These are phyloP conservation scores for Cryphonectria radicalis DNA, from an alignment of 2,329 filamentous ascomycete species.

Conservation along the genomic window DNA sequence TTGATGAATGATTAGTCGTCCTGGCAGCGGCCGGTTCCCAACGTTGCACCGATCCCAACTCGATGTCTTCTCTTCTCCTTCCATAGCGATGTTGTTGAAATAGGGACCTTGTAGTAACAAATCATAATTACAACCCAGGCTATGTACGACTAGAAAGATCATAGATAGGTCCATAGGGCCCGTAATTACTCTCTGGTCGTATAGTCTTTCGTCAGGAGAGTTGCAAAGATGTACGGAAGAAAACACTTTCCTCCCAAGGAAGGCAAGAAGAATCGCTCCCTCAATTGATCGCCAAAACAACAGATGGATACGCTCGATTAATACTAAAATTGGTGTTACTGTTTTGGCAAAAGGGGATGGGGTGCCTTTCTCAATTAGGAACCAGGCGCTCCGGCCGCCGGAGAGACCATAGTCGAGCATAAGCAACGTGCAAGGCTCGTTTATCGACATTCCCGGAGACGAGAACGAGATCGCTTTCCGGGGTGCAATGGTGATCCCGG, in stretches of 20 bases:
- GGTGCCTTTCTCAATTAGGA: not conserved
- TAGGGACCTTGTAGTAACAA: not conserved
- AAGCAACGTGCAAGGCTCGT: not conserved
- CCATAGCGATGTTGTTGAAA: not conserved
- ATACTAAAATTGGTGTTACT: not conserved
- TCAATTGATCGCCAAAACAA: not conserved
- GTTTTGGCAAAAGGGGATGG: not conserved
- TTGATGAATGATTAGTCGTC: not conserved
- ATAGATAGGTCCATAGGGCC: not conserved
- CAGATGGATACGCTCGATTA: not conserved
- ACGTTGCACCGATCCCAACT: not conserved
- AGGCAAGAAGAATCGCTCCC: not conserved
- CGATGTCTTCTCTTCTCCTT: not conserved
- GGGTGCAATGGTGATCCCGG: not conserved
- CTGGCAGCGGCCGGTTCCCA: not conserved
- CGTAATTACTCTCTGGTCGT: not conserved
- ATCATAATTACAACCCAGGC: not conserved
- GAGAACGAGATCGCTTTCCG: not conserved
- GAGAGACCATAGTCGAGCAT: not conserved
- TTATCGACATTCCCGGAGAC: not conserved
- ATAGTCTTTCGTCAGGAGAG: not conserved
- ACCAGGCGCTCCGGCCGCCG: not conserved
- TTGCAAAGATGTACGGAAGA: not conserved
- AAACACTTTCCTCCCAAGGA: not conserved
- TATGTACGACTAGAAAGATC: not conserved